phyloP scores from a whole-genome alignment of 2,329 filamentous ascomycete genomes.

The Calonectria pauciramosa region DNA sequence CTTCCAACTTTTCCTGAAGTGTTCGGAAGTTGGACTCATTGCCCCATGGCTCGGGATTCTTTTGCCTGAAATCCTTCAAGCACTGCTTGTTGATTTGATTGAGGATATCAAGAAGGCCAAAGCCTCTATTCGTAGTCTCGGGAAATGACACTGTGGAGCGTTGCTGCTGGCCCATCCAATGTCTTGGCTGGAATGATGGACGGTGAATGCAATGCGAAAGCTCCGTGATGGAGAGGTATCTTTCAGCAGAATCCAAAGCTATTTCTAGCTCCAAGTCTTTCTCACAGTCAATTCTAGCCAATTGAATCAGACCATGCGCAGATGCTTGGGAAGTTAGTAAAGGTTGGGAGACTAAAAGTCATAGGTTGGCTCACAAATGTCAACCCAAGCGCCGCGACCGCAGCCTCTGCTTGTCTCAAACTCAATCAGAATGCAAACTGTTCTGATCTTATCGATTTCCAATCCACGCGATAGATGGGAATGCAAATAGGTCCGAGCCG shows the following conservation, averaged over 20 bases:
- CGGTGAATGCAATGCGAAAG: background rate
- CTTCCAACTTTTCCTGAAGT: slow-evolving; percentile 13
- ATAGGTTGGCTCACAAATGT: slow-evolving; percentile 3
- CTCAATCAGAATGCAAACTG: slow-evolving; percentile 16
- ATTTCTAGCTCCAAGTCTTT: background rate
- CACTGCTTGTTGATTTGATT: background rate
- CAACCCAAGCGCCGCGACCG: slow-evolving; percentile 19
- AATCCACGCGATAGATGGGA: background rate
- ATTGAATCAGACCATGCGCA: background rate
- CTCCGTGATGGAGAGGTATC: slow-evolving; percentile 3
- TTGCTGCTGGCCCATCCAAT: background rate
- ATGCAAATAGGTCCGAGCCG: background rate
- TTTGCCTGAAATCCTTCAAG: background rate
- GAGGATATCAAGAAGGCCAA: background rate
- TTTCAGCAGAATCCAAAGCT: background rate
- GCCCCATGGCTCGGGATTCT: background rate
- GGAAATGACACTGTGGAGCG: background rate
- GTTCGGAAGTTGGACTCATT: slow-evolving; percentile 8
- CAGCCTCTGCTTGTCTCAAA: slow-evolving; percentile 5
- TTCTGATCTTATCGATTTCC: background rate
- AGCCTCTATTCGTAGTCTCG: background rate
- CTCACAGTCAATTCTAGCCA: background rate
- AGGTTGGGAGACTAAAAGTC: background rate
- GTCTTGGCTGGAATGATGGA: background rate
- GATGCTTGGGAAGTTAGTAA: background rate